phyloP scores from a whole-genome alignment of 202 grass and related monocot species.

The Hordeum pubiflorum region DNA sequence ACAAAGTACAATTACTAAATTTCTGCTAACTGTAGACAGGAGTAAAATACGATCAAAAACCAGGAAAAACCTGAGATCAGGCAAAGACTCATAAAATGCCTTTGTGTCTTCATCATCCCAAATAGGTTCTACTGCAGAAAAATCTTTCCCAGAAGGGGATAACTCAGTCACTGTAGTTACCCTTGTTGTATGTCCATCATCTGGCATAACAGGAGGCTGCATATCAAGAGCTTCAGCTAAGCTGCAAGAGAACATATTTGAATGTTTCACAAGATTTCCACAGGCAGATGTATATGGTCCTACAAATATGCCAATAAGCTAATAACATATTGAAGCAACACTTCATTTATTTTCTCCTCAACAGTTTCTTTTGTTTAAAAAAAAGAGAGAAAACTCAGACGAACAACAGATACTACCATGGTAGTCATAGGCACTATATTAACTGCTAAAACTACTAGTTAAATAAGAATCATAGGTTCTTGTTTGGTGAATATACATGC shows the following conservation, averaged over 20 bases:
- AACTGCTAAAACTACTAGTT: background rate
- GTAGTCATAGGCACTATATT: background rate
- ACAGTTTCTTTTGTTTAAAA: background rate
- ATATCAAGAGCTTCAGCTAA: slow-evolving; percentile 23
- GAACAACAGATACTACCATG: background rate
- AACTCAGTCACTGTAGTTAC: background rate
- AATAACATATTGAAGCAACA: background rate
- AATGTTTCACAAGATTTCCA: background rate
- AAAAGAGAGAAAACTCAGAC: background rate
- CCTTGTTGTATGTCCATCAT: slow-evolving; percentile 17
- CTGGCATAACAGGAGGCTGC: slow-evolving; percentile 16
- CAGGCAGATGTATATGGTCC: background rate
- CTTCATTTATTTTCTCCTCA: background rate
- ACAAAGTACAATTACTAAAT: background rate
- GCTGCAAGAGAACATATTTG: background rate
- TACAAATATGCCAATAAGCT: background rate
- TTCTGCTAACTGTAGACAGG: background rate
- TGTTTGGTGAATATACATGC: background rate
- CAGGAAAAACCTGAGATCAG: slow-evolving; percentile 6
- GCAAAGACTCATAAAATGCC: slow-evolving; percentile 15
- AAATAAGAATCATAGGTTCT: slow-evolving; percentile 7
- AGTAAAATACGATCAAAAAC: background rate
- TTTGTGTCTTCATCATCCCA: slow-evolving; percentile 19
- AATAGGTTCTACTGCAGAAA: background rate
- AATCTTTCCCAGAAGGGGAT: background rate